Conservation (phyloP, 495 filamentous ascomycete genomes). For the Astrocystis sublimbata region DNA sequence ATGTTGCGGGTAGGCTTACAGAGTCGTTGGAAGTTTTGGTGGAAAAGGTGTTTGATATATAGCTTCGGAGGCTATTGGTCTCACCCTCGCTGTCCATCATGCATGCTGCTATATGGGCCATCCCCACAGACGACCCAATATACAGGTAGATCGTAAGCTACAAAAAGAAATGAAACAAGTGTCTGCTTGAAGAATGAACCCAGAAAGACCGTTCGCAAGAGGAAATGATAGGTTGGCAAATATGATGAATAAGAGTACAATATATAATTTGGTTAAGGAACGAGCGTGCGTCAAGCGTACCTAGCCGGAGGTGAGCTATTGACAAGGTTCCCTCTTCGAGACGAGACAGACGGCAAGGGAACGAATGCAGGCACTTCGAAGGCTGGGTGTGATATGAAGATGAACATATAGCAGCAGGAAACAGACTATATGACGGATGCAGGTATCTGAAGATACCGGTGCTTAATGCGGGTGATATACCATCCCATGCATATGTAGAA, state of each 20-base stretch:
- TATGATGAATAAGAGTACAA: constrained; percentile 12
- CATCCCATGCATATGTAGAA: constrained; percentile 12
- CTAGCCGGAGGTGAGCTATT: constrained; percentile 20
- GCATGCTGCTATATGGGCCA: constrained; percentile 54
- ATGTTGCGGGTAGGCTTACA: constrained; percentile 34
- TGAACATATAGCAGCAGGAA: constrained; percentile 23
- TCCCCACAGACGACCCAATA: constrained; percentile 33
- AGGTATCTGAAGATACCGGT: constrained; percentile 28
- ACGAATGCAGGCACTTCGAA: constrained; percentile 28
- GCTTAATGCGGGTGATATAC: constrained; percentile 31
- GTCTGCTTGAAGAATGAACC: constrained; percentile 26
- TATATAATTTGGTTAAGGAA: constrained; percentile 7
- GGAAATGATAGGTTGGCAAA: constrained; percentile 19
- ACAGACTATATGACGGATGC: constrained; percentile 18
- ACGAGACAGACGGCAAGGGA: constrained; percentile 22
- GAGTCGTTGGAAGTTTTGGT: constrained; percentile 46
- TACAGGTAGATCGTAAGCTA: constrained; percentile 26
- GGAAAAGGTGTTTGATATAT: constrained; percentile 49
- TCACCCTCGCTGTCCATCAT: constrained; percentile 44
- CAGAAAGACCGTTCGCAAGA: not conserved
- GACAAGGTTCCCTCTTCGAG: constrained; percentile 4
- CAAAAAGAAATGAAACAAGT: constrained; percentile 20
- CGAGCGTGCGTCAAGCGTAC: not conserved
- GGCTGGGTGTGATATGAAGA: constrained; percentile 22
- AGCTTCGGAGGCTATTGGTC: constrained; percentile 40